These are phyloP conservation scores for Aspergillus leporis DNA, from an alignment of 495 filamentous ascomycete species.

Conservation along the genomic window DNA sequence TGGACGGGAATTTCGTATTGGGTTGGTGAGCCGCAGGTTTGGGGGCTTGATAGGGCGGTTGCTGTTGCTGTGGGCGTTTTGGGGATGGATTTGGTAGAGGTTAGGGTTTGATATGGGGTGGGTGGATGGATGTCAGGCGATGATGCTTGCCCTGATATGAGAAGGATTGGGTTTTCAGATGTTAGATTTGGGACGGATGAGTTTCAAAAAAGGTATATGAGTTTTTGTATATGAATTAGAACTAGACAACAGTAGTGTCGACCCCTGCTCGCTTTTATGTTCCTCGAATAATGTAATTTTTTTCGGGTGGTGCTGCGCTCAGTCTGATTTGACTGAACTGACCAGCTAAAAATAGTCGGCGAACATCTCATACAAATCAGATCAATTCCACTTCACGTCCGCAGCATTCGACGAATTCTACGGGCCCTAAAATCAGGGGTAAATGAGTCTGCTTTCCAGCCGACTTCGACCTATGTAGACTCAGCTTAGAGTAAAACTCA, in stretches of 20 bases:
- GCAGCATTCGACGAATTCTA: not conserved
- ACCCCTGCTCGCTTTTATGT: too few relatives aligned
- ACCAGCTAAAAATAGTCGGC: not conserved
- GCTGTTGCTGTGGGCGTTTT: constrained; percentile 8
- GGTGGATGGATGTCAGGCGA: too few relatives aligned
- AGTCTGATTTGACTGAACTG: not conserved
- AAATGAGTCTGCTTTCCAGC: too few relatives aligned
- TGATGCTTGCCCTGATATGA: not conserved
- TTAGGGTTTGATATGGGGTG: not conserved
- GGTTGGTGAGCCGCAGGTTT: constrained; percentile 11
- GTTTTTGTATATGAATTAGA: not conserved
- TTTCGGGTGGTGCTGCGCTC: too few relatives aligned
- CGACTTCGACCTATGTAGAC: too few relatives aligned
- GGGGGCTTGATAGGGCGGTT: constrained; percentile 5
- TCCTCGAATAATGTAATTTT: not conserved
- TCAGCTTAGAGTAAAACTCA: too few relatives aligned
- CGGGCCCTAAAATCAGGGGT: too few relatives aligned
- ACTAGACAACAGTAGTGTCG: too few relatives aligned
- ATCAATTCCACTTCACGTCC: not conserved
- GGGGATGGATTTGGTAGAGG: not conserved
- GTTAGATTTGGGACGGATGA: too few relatives aligned
- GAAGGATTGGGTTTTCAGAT: too few relatives aligned
- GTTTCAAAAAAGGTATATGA: not conserved
- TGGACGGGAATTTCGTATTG: constrained; percentile 23
- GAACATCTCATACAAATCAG: not conserved